phyloP scores from a whole-genome alignment of 768 basidiomycete species.

The Hygrophorus pudorinus region DNA sequence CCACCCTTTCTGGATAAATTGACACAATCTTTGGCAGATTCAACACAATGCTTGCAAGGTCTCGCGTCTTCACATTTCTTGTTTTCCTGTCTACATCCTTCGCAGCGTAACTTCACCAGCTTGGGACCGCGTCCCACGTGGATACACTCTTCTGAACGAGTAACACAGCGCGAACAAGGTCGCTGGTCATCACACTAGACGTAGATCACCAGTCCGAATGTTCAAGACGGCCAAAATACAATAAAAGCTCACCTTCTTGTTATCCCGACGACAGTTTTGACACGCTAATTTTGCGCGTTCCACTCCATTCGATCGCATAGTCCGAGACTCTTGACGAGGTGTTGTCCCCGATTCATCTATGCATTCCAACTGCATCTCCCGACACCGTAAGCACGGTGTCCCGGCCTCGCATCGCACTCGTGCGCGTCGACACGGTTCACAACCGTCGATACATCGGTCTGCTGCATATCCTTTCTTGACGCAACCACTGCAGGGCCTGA shows the following conservation, averaged over 20 bases:
- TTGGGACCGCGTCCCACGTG: constrained; percentile 49
- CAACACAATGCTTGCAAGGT: constrained; percentile 44
- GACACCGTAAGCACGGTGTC: constrained; percentile 43
- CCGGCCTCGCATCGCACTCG: constrained; percentile 44
- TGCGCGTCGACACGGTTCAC: constrained; percentile 48
- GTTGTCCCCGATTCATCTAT: constrained; percentile 27
- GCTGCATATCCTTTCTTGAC: constrained; percentile 40
- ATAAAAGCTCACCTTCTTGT: constrained; percentile 40
- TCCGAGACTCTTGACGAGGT: constrained; percentile 15
- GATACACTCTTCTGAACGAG: constrained; percentile 44
- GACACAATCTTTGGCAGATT: constrained; percentile 36
- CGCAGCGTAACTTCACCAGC: constrained; percentile 49
- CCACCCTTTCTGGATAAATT: constrained; percentile 41
- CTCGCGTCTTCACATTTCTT: constrained; percentile 50
- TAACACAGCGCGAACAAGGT: constrained; percentile 50
- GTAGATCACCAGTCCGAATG: constrained; percentile 2
- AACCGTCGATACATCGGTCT: constrained; percentile 52
- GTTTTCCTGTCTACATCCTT: constrained; percentile 44
- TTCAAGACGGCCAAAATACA: constrained; percentile 3
- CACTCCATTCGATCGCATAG: constrained; percentile 21
- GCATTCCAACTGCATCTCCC: constrained; percentile 41
- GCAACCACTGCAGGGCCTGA: constrained; percentile 51
- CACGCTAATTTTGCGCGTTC: constrained; percentile 54
- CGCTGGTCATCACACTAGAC: constrained; percentile 52
- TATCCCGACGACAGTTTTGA: constrained; percentile 49